Evolutionary conservation across 2,329 filamentous ascomycete species (phyloP), one percentile per base, ranked within the genome.

Genomic region (Calonectria henricotiae): DNA sequence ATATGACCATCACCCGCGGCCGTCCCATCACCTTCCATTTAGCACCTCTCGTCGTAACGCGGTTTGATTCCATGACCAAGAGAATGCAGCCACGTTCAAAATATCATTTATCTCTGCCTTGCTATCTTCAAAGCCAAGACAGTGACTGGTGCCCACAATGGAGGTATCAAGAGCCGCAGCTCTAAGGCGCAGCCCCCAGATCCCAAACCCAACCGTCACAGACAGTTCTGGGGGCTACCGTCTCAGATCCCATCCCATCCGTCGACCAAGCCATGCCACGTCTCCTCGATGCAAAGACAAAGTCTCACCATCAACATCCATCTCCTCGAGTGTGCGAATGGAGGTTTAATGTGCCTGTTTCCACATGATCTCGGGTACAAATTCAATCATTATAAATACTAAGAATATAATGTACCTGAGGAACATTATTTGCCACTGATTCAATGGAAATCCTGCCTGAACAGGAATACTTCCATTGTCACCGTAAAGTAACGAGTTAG

Each of bases 291-390:
- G 61, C 23, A 74, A 61, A 66, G 47, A 27, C 68, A 65, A 30
- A 60, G 70, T 76, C 72, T 73, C 72, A 75, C 72, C 51, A 75
- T 43, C 63, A 41, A 41, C 63, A 43, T 61, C 62, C 51, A 54
- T 64, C 20, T 20, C 20, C 20, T 20, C 20, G 20, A 20, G 20
- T 20, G 20, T 20, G 20, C 20, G 20, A 20, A 20, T 20, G 20
- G 20, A 20, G 20, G 20, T 20, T 20, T 20, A 20, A 20, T 20
- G 20, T 20, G 20, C 20, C 20, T 20, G 20, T 20, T 1, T 20
- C 20, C 20, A 20, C 20, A 20, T 20, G 20, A 20, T 20, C 20
- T 20, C 20, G 20, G 20, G 20, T 20, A 20, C 20, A 20, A 20
- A 20, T 20, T 20, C 20, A 20, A 20, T 20, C 20, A 20, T 20